Evolutionary conservation across 495 filamentous ascomycete genomes (phyloP), one percentile per base, ranked within the genome.

Genomic region (Hypoxylon cercidicola): DNA sequence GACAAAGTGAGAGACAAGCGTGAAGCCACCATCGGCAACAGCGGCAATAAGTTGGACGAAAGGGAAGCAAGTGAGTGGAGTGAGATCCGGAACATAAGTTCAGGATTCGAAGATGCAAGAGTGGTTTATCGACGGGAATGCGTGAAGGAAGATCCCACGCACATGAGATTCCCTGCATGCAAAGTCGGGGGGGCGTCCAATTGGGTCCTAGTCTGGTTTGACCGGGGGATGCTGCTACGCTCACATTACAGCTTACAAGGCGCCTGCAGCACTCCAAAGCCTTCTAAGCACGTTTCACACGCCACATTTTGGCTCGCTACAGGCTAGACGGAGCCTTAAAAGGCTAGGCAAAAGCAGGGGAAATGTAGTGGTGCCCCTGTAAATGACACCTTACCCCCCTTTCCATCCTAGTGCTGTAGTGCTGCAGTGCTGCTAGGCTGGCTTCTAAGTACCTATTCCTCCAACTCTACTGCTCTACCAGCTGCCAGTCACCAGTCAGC

Each of bases 81-180:
- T 40, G 16, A 43, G 44, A 46, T 48, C 43, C 37, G 40, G 43
- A 35, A 46, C 40, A 35, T 54, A 55, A 59, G 49, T 58, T 64
- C 55, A 64, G 55, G 48, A 64, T 64, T 64, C 55, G 40, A 64
- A 43, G 40, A 43, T 43, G 40, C 16, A 43, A 43, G n/a, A 43
- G 40, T 43, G 16, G 40, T 43, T 43, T 43, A 10, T 43, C 40
- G 40, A 19, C 40, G 40, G 40, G 40, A 43, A 43, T 43, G 40
- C 40, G 40, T 43, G 16, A 10, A 10, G n/a, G 62, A 43, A 40
- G 62, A 64, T 64, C 62, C 54, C 41, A 59, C 54, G 49, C 54
- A 50, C 41, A n/a, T 54, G 58, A 43, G 40, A 54, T 55, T 55
- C 43, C 58, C 58, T 64, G 62, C 55, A 64, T 59, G 23, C 50